Conservation (phyloP, 768 basidiomycete species). For the Leccinum variicolor region DNA sequence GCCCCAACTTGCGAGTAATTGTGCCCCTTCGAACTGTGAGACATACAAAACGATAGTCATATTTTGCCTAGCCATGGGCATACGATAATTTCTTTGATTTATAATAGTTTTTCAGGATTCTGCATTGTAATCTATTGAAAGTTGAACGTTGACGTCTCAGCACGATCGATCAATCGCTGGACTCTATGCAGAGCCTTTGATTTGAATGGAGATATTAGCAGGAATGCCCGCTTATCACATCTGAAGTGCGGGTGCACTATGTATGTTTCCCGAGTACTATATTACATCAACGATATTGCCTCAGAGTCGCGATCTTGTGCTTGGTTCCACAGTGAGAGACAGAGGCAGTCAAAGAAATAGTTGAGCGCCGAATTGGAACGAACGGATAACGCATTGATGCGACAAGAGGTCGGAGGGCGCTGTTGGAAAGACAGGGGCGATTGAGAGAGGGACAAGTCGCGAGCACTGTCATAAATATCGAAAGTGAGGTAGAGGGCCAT, state of each 20-base stretch:
- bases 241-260: not conserved
- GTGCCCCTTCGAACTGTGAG: no score
- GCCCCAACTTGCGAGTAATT: no score
- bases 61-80: not conserved
- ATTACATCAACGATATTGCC: not conserved
- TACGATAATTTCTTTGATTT: not conserved
- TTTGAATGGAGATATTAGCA: conserved; percentile 10
- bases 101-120: not conserved
- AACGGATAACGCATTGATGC: conserved; percentile 72
- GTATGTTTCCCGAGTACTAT: not conserved
- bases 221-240: not conserved
- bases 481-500: conserved; percentile 30
- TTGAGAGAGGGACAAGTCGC: conserved; percentile 1
- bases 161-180: no score
- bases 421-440: conserved; percentile 10
- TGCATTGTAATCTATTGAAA: not conserved
- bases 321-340: conserved; percentile 79
- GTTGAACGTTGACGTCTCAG: not conserved
- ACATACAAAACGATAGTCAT: no score
- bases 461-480: conserved; percentile 25
- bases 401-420: conserved; percentile 46
- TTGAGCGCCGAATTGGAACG: conserved; percentile 64
- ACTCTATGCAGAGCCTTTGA: not conserved
- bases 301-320: conserved; percentile 38
- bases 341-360: conserved; percentile 90